Percentiles rank a stretch among this genome's conserved stretches.
phyloP scores from a whole-genome alignment of 345 rosid species.

The Cardiospermum halicacabum region DNA sequence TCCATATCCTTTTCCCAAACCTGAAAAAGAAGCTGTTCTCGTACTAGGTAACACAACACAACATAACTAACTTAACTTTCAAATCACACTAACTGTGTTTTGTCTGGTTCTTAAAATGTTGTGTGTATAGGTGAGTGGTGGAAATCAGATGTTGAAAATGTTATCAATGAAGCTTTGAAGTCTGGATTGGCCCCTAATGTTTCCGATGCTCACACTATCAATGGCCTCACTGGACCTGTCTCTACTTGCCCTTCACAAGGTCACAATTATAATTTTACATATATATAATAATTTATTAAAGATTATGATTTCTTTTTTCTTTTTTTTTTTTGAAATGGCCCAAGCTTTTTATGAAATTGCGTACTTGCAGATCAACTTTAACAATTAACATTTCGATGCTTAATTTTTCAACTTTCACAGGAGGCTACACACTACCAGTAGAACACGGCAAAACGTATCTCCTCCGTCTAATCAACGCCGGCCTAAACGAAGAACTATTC shows the following conservation, averaged over 20 bases:
- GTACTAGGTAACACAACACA: constrained; percentile 36
- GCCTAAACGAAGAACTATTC: constrained; percentile 83
- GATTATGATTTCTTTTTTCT: no score
- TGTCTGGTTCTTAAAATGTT: no score
- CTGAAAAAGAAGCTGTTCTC: constrained; percentile 52
- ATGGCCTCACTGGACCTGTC: constrained; percentile 62
- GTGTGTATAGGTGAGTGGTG: constrained; percentile 76
- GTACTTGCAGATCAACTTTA: no score
- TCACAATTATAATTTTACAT: no score
- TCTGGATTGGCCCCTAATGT: constrained; percentile 82
- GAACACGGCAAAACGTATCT: constrained; percentile 56
- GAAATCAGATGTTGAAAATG: constrained; percentile 84
- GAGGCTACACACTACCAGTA: constrained; percentile 42
- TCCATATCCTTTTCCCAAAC: constrained; percentile 84
- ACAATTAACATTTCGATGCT: no score
- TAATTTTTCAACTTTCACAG: constrained; percentile 14
- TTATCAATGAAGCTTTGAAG: constrained; percentile 59
- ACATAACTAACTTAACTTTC: not conserved
- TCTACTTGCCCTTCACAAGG: constrained; percentile 51
- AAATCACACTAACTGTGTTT: not conserved
- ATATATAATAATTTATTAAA: no score
- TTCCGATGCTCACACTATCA: constrained; percentile 91
- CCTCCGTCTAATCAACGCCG: constrained; percentile 80
- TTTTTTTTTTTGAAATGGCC: no score
- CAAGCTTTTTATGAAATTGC: no score